Conservation (phyloP, 352 stramenopile genomes). For the Globisporangium recalcitrans region DNA sequence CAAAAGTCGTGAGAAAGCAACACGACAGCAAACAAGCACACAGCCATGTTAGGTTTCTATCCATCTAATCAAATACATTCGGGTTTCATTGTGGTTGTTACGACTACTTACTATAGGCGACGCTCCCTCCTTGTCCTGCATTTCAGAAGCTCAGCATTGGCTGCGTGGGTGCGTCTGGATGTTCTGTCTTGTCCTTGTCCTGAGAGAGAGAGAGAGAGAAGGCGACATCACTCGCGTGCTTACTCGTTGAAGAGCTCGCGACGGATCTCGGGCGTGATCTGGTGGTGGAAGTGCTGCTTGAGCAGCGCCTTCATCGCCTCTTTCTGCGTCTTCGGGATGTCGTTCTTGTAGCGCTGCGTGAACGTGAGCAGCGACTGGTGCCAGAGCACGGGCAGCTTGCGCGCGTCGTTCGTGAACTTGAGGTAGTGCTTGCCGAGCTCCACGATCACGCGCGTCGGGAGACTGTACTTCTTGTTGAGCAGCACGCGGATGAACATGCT, state of each 20-base stretch:
- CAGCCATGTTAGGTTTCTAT: neutral
- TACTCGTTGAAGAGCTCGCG: constrained; percentile 92
- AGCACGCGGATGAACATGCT: constrained; percentile 98
- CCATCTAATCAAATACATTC: constrained; percentile 11
- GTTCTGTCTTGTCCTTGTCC: no score
- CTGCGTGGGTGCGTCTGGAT: no score
- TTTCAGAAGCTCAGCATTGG: neutral
- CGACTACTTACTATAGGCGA: constrained; percentile 4
- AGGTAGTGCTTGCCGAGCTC: constrained; percentile 96
- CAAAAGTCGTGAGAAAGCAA: no score
- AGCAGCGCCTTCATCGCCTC: constrained; percentile 92
- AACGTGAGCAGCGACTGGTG: constrained; percentile 98
- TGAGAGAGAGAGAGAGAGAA: neutral
- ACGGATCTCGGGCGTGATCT: constrained; percentile 98
- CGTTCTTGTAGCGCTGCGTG: constrained; percentile 98
- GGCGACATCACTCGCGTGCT: neutral
- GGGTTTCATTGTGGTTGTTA: constrained; percentile 4
- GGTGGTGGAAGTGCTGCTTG: constrained; percentile 91
- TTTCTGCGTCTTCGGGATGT: constrained; percentile 93
- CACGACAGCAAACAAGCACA: neutral
- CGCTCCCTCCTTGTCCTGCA: neutral
- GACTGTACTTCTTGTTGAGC: constrained; percentile 99
- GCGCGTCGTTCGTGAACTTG: constrained; percentile 85
- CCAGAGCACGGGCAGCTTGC: constrained; percentile 96
- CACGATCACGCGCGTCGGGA: constrained; percentile 95